Percentiles rank a stretch among this genome's conserved stretches.
phyloP scores from a whole-genome alignment of 176 grass and related monocot genomes.

The Zoysia japonica region DNA sequence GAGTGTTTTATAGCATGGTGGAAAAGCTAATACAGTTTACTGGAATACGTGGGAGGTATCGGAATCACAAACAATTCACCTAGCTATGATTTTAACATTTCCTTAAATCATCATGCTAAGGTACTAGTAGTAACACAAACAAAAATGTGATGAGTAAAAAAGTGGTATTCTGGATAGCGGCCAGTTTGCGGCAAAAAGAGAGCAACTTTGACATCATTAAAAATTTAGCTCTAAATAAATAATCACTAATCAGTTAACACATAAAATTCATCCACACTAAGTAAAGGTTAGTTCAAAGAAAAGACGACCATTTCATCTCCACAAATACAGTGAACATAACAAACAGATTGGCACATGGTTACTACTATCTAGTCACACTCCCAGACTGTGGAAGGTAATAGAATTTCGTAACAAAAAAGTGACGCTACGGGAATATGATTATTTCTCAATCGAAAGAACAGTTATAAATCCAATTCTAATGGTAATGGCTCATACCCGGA shows the following conservation, averaged over 20 bases:
- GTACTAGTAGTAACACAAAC: neutral
- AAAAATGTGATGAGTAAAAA: neutral
- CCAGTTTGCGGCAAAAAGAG: neutral
- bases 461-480: neutral
- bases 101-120: neutral
- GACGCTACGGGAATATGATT: neutral
- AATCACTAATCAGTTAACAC: neutral
- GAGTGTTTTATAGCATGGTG: constrained; percentile 49
- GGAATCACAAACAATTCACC: neutral
- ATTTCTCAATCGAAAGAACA: neutral
- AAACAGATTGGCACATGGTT: neutral
- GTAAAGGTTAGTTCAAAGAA: neutral
- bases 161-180: neutral
- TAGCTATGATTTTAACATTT: neutral
- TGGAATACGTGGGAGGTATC: constrained; percentile 28
- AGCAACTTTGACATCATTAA: neutral
- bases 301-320: neutral
- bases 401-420: neutral
- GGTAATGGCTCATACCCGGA: constrained; percentile 59
- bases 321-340: neutral
- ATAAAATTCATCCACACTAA: neutral
- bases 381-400: neutral
- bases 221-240: neutral
- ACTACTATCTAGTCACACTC: neutral
- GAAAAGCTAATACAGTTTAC: constrained; percentile 51